Base-by-base conservation (phyloP, 2,329 filamentous ascomycete genomes). In the Pseudomassariella vexata region DNA sequence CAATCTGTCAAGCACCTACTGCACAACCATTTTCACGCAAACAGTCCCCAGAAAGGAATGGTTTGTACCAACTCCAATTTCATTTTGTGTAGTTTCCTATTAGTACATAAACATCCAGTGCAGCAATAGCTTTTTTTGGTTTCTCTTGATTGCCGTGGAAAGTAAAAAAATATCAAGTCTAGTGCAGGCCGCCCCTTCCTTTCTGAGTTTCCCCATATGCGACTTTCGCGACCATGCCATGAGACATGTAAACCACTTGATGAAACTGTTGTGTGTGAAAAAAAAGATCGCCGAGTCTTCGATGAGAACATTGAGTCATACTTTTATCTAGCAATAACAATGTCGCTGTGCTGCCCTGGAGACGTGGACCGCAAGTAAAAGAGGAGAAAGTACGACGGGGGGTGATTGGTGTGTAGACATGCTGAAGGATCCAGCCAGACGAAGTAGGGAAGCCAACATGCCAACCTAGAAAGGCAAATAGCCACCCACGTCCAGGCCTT, bases 91-190 rank as follows among this genome's bases (percentile, higher is more conserved):
- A 20, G 31, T 37, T 40, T 36, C 36, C 36, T 53, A 53, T 34
- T 52, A 42, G 32, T 53, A 53, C 49, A 53, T 40, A 46, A 41
- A 43, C 30, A 25, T 31, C 28, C 32, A 34, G 38, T 41, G 34
- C 34, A 29, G 33, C 27, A 31, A 39, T 29, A 39, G 32, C 46
- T 39, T 47, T 49, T 50, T 41, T 30, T 41, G 36, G 34, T 23
- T 19, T n/a, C 28, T 27, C 19, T 37, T 40, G 41, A 35, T 28
- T 15, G n/a, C 19, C 22, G 29, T 33, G 22, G 30, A 25, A 18
- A n/a, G 20, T 27, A 20, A 25, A 30, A 29, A 30, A 30, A 36
- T 22, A 23, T 28, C 21, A 35, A 35, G 33, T 38, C 36, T 38
- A 38, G 36, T 35, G 36, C 29, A 35, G 16, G 15, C 28, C 24